These are phyloP conservation scores for Camellia japonica DNA, from an alignment of 148 eudicot species.

Conservation along the genomic window DNA sequence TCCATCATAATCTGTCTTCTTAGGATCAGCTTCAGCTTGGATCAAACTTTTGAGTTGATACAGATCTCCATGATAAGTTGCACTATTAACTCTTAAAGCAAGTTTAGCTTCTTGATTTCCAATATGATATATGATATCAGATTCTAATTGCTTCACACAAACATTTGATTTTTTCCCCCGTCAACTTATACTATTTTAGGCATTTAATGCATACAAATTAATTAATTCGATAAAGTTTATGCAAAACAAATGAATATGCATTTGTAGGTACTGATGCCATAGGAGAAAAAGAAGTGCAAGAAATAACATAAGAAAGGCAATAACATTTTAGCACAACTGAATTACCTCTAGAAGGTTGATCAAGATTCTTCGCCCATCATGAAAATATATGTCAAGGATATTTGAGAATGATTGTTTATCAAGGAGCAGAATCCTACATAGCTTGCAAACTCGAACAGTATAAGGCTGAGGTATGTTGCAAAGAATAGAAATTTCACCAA, in stretches of 20 bases:
- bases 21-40: constrained; percentile 85
- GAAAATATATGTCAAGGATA: constrained; percentile 80
- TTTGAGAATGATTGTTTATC: constrained; percentile 83
- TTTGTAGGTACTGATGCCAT: not conserved
- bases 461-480: constrained; percentile 91
- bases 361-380: constrained; percentile 69
- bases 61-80: constrained; percentile 73
- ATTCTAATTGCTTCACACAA: constrained; percentile 66
- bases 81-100: constrained; percentile 80
- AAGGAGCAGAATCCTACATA: constrained; percentile 80
- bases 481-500: constrained; percentile 80
- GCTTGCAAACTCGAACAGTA: constrained; percentile 70
- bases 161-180: constrained; percentile 64
- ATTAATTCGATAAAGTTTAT: not conserved
- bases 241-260: not conserved
- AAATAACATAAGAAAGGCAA: not conserved
- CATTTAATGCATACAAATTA: not conserved
- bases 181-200: constrained; percentile 12
- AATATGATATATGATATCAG: constrained; percentile 75
- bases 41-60: constrained; percentile 68
- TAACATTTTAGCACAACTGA: not conserved
- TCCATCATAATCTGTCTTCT: constrained; percentile 86
- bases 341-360: constrained; percentile 81
- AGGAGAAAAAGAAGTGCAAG: not conserved
- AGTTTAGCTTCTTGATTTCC: constrained; percentile 91